Evolutionary conservation across 768 basidiomycete genomes (phyloP), one percentile per base, ranked within the genome.

Genomic region (Boletales sp.): DNA sequence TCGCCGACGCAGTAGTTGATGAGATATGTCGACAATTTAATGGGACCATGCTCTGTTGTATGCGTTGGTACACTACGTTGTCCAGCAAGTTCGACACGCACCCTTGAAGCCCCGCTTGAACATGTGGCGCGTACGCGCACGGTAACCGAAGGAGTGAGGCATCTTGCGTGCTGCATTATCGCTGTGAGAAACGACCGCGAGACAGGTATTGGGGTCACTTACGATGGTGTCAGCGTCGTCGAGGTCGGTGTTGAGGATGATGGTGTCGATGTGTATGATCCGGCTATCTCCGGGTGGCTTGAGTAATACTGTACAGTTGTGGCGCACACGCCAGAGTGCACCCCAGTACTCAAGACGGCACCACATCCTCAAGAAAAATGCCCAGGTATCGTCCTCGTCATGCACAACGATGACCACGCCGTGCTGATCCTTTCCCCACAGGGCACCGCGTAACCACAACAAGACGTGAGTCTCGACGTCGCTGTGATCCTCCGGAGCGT

Each of bases 111-210:
- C 88, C 78, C 90, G 81, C 84, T 90, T 94, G 90, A 99, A 98
- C 94, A 98, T 97, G 78, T 94, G 79, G 86, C 95, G 94, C 86
- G 95, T 98, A 65, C 95, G 94, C 89, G 95, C 95, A 71, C 95
- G 87, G 81, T 94, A 91, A 91, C 95, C 95, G 83, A 87, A 99
- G 50, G 95, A 97, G 91, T 97, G 93, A 79, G 95, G 95, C 95
- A 99, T 97, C 72, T 85, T 84, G 83, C 80, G 69, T 77, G 58
- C 78, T 86, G 63, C 12, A 31, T 44, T 3, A 35, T 48, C 40
- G 47, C 40, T 30, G 45, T 52, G 37, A 56, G 47, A 12, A 19
- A 18, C 47, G 52, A 45, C 46, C 52, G 58, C 52, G 51, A 49
- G n/a, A 30, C 57, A 52, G 40, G 53, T 45, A 57, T 53, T 24